These are phyloP conservation scores for Talaromyces sp. DNA, from an alignment of 2,329 filamentous ascomycete species.

Conservation along the genomic window DNA sequence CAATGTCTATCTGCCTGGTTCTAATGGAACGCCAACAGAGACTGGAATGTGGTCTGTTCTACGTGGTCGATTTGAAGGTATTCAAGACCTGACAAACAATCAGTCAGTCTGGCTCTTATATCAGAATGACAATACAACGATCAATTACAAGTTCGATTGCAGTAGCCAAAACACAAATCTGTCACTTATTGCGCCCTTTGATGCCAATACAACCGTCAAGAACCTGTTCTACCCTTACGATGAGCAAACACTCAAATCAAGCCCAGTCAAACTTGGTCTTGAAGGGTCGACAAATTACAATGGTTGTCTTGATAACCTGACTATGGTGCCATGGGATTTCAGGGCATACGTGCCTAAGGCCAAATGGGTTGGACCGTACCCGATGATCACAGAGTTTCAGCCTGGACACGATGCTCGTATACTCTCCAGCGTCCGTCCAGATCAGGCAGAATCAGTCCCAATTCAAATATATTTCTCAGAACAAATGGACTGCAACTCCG, in stretches of 20 bases:
- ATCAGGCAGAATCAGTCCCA: conserved; percentile 44
- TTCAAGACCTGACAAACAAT: conserved; percentile 53
- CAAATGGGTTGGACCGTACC: conserved; percentile 50
- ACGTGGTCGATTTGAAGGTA: conserved; percentile 48
- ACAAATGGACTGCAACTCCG: conserved; percentile 58
- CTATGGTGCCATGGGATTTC: conserved; percentile 56
- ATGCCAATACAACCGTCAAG: conserved; percentile 53
- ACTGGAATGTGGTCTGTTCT: conserved; percentile 60
- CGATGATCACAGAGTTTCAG: conserved; percentile 58
- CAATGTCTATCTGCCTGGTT: conserved; percentile 51
- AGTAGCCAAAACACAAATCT: conserved; percentile 36
- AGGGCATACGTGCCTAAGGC: conserved; percentile 57
- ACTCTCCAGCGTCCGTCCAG: conserved; percentile 44
- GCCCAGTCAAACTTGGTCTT: conserved; percentile 46
- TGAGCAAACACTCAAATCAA: conserved; percentile 48
- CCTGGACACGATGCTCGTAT: conserved; percentile 61
- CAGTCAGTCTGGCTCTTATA: conserved; percentile 47
- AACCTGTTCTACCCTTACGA: conserved; percentile 53
- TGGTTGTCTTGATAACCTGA: conserved; percentile 55
- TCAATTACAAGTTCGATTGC: conserved; percentile 58
- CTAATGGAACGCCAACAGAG: conserved; percentile 52
- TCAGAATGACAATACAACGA: conserved; percentile 47
- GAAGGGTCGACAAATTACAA: conserved; percentile 48
- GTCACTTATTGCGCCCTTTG: conserved; percentile 56
- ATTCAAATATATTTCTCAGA: conserved; percentile 58